Evolutionary conservation across 257 asterid species (phyloP).

Genomic region (Marsdenia floribunda): DNA sequence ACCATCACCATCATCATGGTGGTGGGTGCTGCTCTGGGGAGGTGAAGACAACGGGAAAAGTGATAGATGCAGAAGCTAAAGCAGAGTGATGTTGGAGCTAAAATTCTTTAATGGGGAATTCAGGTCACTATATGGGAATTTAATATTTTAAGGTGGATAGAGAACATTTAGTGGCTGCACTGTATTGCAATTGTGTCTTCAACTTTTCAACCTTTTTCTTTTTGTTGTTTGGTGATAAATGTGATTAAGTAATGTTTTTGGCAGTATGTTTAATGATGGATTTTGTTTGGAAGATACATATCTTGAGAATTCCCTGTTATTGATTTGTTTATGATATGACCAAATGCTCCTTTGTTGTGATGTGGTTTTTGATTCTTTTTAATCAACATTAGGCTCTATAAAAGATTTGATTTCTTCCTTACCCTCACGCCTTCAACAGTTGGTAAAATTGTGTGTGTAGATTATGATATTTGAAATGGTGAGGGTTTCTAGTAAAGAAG

Average conservation of each 20-base stretch:
- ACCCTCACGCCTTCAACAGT: background rate
- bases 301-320: background rate
- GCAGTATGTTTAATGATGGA: background rate
- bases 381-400: background rate
- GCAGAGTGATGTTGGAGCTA: slow-evolving; percentile 13
- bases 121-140: background rate
- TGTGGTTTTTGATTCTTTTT: background rate
- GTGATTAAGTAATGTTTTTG: background rate
- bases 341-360: background rate
- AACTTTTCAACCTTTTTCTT: background rate
- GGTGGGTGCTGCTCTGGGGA: slow-evolving; percentile 91
- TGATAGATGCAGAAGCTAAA: slow-evolving; percentile 31
- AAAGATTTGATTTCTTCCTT: background rate
- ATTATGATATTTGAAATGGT: background rate
- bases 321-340: background rate
- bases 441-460: background rate
- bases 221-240: background rate
- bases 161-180: background rate
- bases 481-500: background rate
- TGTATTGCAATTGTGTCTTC: background rate
- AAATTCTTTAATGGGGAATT: slow-evolving; percentile 5
- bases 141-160: background rate
- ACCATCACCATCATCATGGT: slow-evolving; percentile 71
- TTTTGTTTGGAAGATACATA: background rate
- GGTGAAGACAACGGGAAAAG: slow-evolving; percentile 38